phyloP scores from a whole-genome alignment of 495 filamentous ascomycete species.

The Patellaria atrata region DNA sequence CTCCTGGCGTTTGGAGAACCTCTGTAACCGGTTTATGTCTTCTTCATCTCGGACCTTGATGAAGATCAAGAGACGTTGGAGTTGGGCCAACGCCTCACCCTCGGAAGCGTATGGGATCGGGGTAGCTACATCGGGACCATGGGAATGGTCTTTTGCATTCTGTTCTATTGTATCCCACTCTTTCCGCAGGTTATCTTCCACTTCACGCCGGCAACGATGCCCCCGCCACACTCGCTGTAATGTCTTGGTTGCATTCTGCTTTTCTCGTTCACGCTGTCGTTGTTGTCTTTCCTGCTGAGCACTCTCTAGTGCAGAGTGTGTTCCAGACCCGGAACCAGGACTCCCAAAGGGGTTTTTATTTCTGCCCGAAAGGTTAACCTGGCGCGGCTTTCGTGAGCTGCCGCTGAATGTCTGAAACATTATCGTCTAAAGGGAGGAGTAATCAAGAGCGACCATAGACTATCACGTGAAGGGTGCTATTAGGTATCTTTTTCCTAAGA shows the following conservation, averaged over 20 bases:
- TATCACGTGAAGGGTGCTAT: no score
- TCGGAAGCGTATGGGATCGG: conserved; percentile 32
- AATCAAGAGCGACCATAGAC: no score
- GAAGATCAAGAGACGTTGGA: conserved; percentile 27
- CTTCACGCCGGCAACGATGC: conserved; percentile 44
- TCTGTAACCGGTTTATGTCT: conserved; percentile 24
- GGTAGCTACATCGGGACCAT: not conserved
- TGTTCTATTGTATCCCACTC: conserved; percentile 46
- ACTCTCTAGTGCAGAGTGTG: conserved; percentile 63
- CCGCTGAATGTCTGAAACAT: conserved; percentile 94
- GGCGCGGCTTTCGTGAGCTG: conserved; percentile 65
- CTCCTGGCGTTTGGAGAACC: conserved; percentile 23
- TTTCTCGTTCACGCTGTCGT: conserved; percentile 70
- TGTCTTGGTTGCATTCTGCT: conserved; percentile 54
- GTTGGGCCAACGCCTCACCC: conserved; percentile 30
- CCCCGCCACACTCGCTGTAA: conserved; percentile 82
- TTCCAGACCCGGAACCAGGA: conserved; percentile 34
- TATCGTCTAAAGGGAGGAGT: no score
- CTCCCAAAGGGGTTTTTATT: conserved; percentile 58
- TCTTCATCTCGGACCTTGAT: conserved; percentile 14
- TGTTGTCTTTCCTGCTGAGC: conserved; percentile 72
- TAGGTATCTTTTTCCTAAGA: no score
- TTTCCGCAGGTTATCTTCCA: conserved; percentile 43
- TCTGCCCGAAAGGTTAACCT: conserved; percentile 89
- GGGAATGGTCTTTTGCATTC: conserved; percentile 1